These are phyloP conservation scores for Peterozyma toletana DNA, from an alignment of 805 yeast genomes.

Conservation along the genomic window DNA sequence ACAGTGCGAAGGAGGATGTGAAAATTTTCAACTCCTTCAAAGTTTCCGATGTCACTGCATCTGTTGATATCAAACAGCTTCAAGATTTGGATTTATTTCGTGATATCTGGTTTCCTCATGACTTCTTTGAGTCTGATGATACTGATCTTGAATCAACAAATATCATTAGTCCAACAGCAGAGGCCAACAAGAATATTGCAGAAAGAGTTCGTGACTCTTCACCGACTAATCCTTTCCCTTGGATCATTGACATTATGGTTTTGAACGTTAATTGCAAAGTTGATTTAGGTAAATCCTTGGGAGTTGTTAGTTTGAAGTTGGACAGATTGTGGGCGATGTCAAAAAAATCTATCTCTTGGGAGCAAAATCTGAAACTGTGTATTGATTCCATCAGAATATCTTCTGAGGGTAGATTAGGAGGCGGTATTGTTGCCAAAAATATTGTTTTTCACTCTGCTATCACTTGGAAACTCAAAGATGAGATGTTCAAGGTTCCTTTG, in stretches of 20 bases:
- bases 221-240: constrained; percentile 62
- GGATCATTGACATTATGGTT: constrained; percentile 58
- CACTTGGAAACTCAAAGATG: constrained; percentile 53
- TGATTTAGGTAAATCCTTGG: constrained; percentile 82
- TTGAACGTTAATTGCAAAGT: constrained; percentile 45
- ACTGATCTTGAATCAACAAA: neutral
- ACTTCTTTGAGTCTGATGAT: constrained; percentile 18
- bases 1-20: constrained; percentile 32
- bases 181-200: constrained; percentile 27
- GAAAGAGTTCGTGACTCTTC: constrained; percentile 49
- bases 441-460: constrained; percentile 57
- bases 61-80: constrained; percentile 72
- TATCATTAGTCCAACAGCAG: neutral
- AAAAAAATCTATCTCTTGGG: constrained; percentile 59
- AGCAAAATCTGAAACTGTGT: constrained; percentile 62
- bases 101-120: constrained; percentile 72
- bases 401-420: constrained; percentile 79
- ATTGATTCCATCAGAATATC: constrained; percentile 41
- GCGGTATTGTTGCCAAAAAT: constrained; percentile 43
- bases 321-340: constrained; percentile 65
- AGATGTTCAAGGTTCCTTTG: constrained; percentile 51
- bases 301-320: constrained; percentile 47
- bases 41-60: constrained; percentile 49
- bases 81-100: constrained; percentile 80
- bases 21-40: constrained; percentile 43